Conservation (phyloP, 106 monocot species). For the Apostasia ramifera region DNA sequence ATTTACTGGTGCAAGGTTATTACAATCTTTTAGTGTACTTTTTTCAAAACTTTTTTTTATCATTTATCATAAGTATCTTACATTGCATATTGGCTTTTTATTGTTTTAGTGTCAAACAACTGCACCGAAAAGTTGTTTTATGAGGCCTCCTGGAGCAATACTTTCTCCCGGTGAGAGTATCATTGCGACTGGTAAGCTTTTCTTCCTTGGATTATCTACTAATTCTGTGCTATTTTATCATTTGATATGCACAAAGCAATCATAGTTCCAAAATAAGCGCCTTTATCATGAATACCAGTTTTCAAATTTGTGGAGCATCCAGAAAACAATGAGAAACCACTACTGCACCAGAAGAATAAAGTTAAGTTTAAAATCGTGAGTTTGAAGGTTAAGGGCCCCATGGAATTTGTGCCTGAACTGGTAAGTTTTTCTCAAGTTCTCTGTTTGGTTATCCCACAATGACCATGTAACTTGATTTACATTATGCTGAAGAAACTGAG, state of each 20-base stretch:
- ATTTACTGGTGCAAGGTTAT: background rate
- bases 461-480: background rate
- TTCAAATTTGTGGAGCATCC: conserved; percentile 93
- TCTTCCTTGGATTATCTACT: no score
- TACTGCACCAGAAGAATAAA: conserved; percentile 50
- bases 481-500: background rate
- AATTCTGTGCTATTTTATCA: background rate
- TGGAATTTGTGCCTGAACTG: conserved; percentile 80
- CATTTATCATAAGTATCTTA: background rate
- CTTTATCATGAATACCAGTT: conserved; percentile 24
- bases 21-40: background rate
- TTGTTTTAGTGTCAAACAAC: conserved; percentile 81
- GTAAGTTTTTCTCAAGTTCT: conserved; percentile 29
- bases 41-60: background rate
- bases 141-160: conserved; percentile 91
- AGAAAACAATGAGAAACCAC: conserved; percentile 62
- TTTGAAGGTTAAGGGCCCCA: conserved; percentile 75
- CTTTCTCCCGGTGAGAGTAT: conserved; percentile 83
- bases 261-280: no score
- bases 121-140: conserved; percentile 91
- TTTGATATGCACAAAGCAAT: no score
- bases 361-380: conserved; percentile 91
- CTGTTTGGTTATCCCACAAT: background rate
- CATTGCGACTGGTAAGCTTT: conserved; percentile 69
- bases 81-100: background rate